Evolutionary conservation across 2,329 filamentous ascomycete genomes (phyloP).

Genomic region (Phaeosphaeria sp.): DNA sequence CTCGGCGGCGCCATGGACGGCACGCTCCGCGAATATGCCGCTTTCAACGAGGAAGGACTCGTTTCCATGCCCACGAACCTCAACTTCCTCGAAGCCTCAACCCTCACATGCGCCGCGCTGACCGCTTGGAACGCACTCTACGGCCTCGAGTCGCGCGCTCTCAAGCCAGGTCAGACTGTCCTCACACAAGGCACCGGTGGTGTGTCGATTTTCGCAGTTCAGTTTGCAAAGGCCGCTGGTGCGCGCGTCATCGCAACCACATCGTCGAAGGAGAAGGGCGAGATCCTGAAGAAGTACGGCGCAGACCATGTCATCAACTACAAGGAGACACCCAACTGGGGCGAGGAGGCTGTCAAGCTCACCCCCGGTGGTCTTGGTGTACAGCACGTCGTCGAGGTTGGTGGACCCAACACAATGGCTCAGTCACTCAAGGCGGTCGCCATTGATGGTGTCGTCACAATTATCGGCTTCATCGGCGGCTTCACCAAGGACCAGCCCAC

Average conservation of each 20-base stretch:
- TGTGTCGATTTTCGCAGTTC: constrained; percentile 71
- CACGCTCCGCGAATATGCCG: constrained; percentile 69
- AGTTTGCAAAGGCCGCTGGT: constrained; percentile 60
- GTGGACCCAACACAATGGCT: constrained; percentile 66
- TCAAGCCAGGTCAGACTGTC: constrained; percentile 56
- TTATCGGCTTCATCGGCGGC: constrained; percentile 66
- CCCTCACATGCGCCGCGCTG: constrained; percentile 54
- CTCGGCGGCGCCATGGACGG: constrained; percentile 75
- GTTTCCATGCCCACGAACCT: constrained; percentile 67
- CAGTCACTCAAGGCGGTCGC: constrained; percentile 60
- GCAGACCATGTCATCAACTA: constrained; percentile 67
- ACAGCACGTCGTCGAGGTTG: constrained; percentile 71
- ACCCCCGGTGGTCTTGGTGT: constrained; percentile 63
- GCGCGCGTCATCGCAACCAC: constrained; percentile 66
- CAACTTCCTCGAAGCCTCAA: constrained; percentile 55
- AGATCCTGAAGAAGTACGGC: constrained; percentile 59
- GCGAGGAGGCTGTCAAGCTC: constrained; percentile 59
- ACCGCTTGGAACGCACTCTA: constrained; percentile 63
- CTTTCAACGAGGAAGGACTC: constrained; percentile 72
- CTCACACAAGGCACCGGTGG: constrained; percentile 76
- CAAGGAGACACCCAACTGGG: constrained; percentile 60
- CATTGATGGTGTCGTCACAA: constrained; percentile 60
- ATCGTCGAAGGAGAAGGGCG: constrained; percentile 58
- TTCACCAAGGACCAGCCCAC: constrained; percentile 57
- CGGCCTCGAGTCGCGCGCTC: constrained; percentile 51